Conservation (phyloP, 805 yeast species). For the Brettanomyces anomalus region DNA sequence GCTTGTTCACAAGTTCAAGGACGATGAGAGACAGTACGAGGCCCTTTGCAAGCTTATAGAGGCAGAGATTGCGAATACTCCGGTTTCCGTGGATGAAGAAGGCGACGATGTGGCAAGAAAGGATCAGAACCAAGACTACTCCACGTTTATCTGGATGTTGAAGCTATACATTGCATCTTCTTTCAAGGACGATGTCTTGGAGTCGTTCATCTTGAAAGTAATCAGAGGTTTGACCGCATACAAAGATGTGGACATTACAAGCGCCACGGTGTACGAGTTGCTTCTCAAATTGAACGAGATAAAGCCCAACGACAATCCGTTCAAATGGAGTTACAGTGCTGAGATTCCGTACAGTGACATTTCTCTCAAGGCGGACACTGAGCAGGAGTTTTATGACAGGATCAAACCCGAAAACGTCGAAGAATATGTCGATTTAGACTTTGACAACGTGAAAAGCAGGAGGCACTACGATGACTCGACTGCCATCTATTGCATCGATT, state of each 20-base stretch:
- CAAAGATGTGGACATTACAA: conserved; percentile 36
- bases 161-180: conserved; percentile 51
- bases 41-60: conserved; percentile 18
- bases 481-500: conserved; percentile 76
- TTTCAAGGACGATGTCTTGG: conserved; percentile 35
- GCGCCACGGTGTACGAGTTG: conserved; percentile 45
- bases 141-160: conserved; percentile 36
- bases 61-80: conserved; percentile 5
- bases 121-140: conserved; percentile 16
- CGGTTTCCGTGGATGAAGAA: too few relatives aligned
- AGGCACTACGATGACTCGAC: conserved; percentile 30
- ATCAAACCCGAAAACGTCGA: conserved; percentile 15
- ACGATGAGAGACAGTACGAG: conserved; percentile 16
- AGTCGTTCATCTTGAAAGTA: conserved; percentile 39
- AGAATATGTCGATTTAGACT: conserved; percentile 9
- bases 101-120: not conserved
- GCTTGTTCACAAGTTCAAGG: conserved; percentile 21
- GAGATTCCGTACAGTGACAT: conserved; percentile 35
- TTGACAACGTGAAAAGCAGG: conserved; percentile 21
- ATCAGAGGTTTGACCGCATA: conserved; percentile 24
- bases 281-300: conserved; percentile 26
- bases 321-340: conserved; percentile 38
- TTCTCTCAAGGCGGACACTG: conserved; percentile 34
- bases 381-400: conserved; percentile 31
- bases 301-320: conserved; percentile 36